phyloP scores from a whole-genome alignment of 176 grass and related monocot genomes.

The Cenchrus fungigraminus region DNA sequence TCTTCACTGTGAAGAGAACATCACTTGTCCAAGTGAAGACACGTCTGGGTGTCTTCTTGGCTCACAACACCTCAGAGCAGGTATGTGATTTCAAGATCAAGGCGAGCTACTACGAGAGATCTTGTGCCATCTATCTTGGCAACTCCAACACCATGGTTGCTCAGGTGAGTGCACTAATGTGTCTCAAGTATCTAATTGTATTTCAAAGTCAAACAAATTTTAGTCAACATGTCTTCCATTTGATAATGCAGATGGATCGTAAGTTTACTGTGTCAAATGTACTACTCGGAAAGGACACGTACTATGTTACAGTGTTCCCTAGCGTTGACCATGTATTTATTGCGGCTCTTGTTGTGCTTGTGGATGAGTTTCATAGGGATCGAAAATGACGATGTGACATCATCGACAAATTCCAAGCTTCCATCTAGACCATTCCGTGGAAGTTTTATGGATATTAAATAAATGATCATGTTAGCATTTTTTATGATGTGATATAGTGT shows the following conservation, averaged over 20 bases:
- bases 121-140: background rate
- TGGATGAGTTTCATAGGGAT: conserved; percentile 46
- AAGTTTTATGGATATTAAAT: too few relatives aligned
- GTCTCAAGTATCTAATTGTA: background rate
- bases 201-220: background rate
- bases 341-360: conserved; percentile 60
- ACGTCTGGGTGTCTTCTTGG: conserved; percentile 50
- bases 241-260: conserved; percentile 54
- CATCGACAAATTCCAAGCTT: too few relatives aligned
- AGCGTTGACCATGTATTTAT: conserved; percentile 66
- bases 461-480: too few relatives aligned
- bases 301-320: conserved; percentile 50
- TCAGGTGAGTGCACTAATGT: background rate
- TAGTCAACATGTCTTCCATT: background rate
- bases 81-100: background rate
- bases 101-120: background rate
- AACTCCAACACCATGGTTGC: background rate
- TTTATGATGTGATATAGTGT: too few relatives aligned
- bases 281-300: conserved; percentile 60
- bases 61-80: conserved; percentile 35
- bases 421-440: too few relatives aligned
- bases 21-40: conserved; percentile 50
- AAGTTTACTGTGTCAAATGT: conserved; percentile 58
- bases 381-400: too few relatives aligned
- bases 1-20: conserved; percentile 60